Conservation (phyloP, 2,329 filamentous ascomycete species). For the Ciborinia camelliae region DNA sequence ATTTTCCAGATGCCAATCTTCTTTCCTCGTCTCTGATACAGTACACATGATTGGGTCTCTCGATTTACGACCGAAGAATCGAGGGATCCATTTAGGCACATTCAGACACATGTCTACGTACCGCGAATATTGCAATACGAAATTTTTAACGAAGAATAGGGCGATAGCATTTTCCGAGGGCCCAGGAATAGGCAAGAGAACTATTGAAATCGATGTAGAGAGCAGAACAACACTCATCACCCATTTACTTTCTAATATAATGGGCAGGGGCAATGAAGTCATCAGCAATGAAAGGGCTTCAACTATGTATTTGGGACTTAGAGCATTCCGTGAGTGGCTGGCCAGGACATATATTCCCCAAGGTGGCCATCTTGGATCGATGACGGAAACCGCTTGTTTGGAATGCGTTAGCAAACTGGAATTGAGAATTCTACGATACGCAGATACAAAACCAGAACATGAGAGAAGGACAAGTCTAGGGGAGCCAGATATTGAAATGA, state of each 20-base stretch:
- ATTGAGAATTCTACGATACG: neutral
- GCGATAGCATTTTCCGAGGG: neutral
- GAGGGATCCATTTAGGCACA: slow-evolving; percentile 25
- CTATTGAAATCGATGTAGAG: slow-evolving; percentile 6
- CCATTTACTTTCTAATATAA: slow-evolving; percentile 13
- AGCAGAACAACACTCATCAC: slow-evolving; percentile 11
- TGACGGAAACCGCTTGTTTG: slow-evolving; percentile 2
- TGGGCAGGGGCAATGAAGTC: neutral
- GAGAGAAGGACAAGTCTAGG: slow-evolving; percentile 12
- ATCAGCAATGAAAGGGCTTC: slow-evolving; percentile 2
- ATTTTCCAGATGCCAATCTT: slow-evolving; percentile 10
- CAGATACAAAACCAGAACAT: neutral
- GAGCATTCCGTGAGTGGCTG: neutral
- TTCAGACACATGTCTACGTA: slow-evolving; percentile 27
- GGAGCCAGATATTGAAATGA: slow-evolving; percentile 26
- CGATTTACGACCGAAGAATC: slow-evolving; percentile 17
- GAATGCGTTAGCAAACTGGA: neutral
- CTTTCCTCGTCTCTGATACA: neutral
- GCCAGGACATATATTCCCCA: slow-evolving; percentile 1
- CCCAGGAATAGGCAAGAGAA: neutral
- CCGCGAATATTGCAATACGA: slow-evolving; percentile 28
- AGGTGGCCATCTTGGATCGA: slow-evolving; percentile 3
- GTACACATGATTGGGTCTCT: slow-evolving; percentile 18
- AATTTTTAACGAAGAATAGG: slow-evolving; percentile 22
- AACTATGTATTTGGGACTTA: slow-evolving; percentile 6